These are phyloP conservation scores for Clitopilus hobsonii DNA, from an alignment of 768 basidiomycete genomes.

Conservation along the genomic window DNA sequence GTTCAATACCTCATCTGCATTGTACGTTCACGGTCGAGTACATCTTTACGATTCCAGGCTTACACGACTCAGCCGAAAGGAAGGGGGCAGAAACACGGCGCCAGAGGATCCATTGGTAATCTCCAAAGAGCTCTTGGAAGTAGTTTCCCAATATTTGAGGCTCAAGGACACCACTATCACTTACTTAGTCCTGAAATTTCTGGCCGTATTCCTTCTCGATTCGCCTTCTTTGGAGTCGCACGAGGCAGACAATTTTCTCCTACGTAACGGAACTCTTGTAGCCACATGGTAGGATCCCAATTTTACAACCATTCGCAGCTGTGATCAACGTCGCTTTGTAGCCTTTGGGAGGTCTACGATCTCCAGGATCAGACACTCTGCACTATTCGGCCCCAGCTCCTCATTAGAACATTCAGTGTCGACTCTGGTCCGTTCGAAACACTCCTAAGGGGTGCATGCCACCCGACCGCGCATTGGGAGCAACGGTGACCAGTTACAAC, in stretches of 20 bases:
- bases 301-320: no score
- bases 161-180: slow-evolving; percentile 44
- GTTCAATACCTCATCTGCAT: slow-evolving; percentile 45
- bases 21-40: slow-evolving; percentile 32
- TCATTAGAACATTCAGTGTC: slow-evolving; percentile 57
- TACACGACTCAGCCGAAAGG: slow-evolving; percentile 38
- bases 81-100: slow-evolving; percentile 33
- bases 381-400: slow-evolving; percentile 45
- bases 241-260: slow-evolving; percentile 70
- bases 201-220: slow-evolving; percentile 54
- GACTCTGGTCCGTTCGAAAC: slow-evolving; percentile 58
- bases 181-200: slow-evolving; percentile 55
- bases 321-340: no score
- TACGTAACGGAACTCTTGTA: slow-evolving; percentile 57
- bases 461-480: slow-evolving; percentile 37
- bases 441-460: slow-evolving; percentile 38
- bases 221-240: slow-evolving; percentile 58
- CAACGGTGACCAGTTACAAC: slow-evolving; percentile 32
- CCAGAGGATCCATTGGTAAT: slow-evolving; percentile 58
- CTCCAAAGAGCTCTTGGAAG: slow-evolving; percentile 50
- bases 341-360: slow-evolving; percentile 66
- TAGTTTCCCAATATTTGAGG: slow-evolving; percentile 46
- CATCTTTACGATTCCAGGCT: background rate
- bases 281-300: slow-evolving; percentile 46
- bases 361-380: slow-evolving; percentile 55